Evolutionary conservation across 257 asterid genomes (phyloP), one percentile per base, ranked within the genome.

Genomic region (Forsythia viridissima): DNA sequence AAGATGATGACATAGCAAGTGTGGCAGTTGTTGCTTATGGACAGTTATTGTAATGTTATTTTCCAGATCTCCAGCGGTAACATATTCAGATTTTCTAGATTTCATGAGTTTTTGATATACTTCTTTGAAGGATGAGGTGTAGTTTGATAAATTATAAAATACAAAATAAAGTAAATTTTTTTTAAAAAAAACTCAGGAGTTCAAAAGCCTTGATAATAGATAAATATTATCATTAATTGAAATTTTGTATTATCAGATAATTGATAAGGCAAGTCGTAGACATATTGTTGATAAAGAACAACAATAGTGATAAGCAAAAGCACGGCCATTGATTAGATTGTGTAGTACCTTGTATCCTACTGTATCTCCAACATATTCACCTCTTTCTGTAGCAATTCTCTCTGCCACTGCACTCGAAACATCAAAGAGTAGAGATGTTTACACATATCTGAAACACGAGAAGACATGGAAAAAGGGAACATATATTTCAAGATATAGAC

Each of bases 361-460:
- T 71, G 97, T 89, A 42, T 90, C 91, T 40, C 99, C 99, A 83
- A 93, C 75, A 76, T 43, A 79, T 90, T 95, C 99, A 52, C 97
- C 98, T 89, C 99, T 91, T 87, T 95, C 99, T 18, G 93, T 73
- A 78, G 99, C 93, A 83, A 95, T 88, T 90, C 99, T 89, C 85
- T 93, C 99, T 79, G 99, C 93, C 87, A 95, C 99, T 95, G 88
- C 82, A 88, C 73, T 84, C 63, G 73, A 76, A 84, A 72, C 74
- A 83, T 78, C 21, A 72, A 41, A 51, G 42, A 39, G 52, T 71
- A 71, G 51, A 79, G 11, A 51, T 75, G 81, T 80, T 74, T 40
- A 71, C 59, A 43, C 73, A 46, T 21, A 75, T 66, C 51, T 74
- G 73, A 79, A 71, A 20, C 78, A 37, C 55, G 70, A 80, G 46